phyloP scores from a whole-genome alignment of 2,329 filamentous ascomycete species.

The Hypoxylon sp. region DNA sequence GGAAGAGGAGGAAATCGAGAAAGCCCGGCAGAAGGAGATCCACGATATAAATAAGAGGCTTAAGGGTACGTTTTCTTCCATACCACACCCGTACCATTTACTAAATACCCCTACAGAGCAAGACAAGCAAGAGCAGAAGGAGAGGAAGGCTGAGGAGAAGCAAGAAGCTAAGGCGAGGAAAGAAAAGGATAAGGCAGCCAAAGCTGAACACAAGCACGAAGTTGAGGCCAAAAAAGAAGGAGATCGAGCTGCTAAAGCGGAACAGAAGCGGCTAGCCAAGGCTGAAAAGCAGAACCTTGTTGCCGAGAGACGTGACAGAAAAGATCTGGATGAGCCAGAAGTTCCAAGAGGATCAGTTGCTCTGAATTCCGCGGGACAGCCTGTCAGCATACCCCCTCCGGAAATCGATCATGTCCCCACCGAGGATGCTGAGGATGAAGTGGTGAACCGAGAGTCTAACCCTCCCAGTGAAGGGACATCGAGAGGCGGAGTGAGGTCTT shows the following conservation, averaged over 20 bases:
- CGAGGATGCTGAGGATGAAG: slow-evolving; percentile 29
- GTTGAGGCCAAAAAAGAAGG: slow-evolving; percentile 60
- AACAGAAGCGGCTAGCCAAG: slow-evolving; percentile 65
- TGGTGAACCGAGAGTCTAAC: slow-evolving; percentile 40
- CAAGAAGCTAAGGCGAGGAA: slow-evolving; percentile 55
- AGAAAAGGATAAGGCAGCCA: slow-evolving; percentile 65
- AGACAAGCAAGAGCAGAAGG: slow-evolving; percentile 62
- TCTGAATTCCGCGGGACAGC: slow-evolving; percentile 47
- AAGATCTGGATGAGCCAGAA: slow-evolving; percentile 44
- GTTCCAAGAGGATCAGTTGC: slow-evolving; percentile 31
- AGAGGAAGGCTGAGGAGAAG: slow-evolving; percentile 65
- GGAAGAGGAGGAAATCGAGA: slow-evolving; percentile 66
- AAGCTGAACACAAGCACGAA: slow-evolving; percentile 64
- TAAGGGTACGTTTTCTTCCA: slow-evolving; percentile 67
- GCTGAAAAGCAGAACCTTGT: slow-evolving; percentile 67
- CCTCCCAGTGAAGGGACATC: slow-evolving; percentile 53
- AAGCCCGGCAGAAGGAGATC: slow-evolving; percentile 65
- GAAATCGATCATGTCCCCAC: slow-evolving; percentile 17
- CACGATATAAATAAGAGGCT: slow-evolving; percentile 67
- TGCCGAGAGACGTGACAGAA: slow-evolving; percentile 49
- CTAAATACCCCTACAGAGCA: slow-evolving; percentile 56
- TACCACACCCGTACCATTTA: not conserved
- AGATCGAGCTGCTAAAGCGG: slow-evolving; percentile 65
- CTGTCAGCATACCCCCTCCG: slow-evolving; percentile 40
- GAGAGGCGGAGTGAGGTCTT: slow-evolving; percentile 60